Evolutionary conservation across 2,329 filamentous ascomycete genomes (phyloP).

Genomic region (Akanthomyces dipterigenus): DNA sequence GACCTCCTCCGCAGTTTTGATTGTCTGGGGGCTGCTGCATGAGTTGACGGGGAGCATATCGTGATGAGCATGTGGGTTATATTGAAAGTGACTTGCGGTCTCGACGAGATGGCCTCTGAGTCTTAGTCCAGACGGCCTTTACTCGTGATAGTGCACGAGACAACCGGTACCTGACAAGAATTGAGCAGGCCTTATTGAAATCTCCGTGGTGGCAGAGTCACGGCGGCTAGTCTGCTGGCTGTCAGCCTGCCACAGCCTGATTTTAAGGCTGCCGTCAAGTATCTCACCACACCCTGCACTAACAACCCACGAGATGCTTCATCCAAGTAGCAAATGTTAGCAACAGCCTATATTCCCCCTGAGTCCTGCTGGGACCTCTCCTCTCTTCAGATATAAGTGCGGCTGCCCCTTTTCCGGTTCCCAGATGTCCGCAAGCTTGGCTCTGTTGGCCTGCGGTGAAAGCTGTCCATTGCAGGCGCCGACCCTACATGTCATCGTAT

Average conservation of each 20-base stretch:
- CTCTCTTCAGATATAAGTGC: constrained; percentile 7
- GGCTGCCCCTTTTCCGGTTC: not conserved
- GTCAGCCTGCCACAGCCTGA: not conserved
- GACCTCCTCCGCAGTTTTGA: not conserved
- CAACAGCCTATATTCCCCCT: not conserved
- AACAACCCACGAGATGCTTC: not conserved
- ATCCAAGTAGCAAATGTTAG: not conserved
- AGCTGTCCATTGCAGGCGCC: not conserved
- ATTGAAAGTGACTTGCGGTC: not conserved
- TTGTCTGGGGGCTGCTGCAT: not conserved
- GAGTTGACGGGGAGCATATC: not conserved
- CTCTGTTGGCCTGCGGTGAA: not conserved
- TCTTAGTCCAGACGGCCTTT: not conserved
- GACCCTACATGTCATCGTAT: not conserved
- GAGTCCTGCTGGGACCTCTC: not conserved
- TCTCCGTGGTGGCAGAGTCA: not conserved
- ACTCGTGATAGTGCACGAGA: not conserved
- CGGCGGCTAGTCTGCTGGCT: not conserved
- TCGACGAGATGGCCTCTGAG: not conserved
- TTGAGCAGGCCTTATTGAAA: not conserved
- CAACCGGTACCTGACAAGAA: not conserved
- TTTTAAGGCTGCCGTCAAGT: not conserved
- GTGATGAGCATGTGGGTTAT: not conserved
- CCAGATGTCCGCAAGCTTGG: not conserved
- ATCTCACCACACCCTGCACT: not conserved